Conservation (phyloP, 2,329 filamentous ascomycete genomes). For the Sporothrix variecibatus region DNA sequence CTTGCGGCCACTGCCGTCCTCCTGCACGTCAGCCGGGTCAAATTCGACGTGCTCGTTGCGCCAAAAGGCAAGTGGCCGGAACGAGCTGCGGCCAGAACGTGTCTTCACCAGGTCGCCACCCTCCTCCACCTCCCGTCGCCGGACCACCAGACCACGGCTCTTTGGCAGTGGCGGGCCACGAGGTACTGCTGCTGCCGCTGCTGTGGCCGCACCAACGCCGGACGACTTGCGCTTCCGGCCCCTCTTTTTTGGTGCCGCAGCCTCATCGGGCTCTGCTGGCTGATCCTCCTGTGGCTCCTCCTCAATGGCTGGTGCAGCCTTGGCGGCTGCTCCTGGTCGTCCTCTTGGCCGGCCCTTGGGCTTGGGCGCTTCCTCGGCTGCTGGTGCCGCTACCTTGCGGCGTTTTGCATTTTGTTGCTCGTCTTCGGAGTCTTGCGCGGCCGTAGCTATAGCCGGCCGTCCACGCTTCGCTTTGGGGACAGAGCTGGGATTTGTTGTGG, state of each 20-base stretch:
- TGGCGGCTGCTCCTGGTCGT: conserved; percentile 19
- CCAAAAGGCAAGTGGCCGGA: conserved; percentile 82
- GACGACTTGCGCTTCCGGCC: conserved; percentile 43
- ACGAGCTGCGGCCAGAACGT: conserved; percentile 76
- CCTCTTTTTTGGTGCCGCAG: conserved; percentile 15
- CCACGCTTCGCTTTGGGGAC: conserved; percentile 19
- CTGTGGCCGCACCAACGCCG: conserved; percentile 49
- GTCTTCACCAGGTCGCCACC: conserved; percentile 57
- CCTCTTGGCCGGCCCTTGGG: conserved; percentile 26
- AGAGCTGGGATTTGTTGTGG: conserved; percentile 7
- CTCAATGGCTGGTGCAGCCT: background rate
- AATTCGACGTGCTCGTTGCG: conserved; percentile 77
- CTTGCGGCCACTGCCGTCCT: conserved; percentile 41
- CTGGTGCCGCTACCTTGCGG: conserved; percentile 21
- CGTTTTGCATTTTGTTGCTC: conserved; percentile 31
- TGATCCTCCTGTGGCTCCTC: background rate
- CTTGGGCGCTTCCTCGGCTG: conserved; percentile 24
- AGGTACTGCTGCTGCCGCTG: conserved; percentile 48
- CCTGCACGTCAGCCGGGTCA: conserved; percentile 57
- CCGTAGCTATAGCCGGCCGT: conserved; percentile 26
- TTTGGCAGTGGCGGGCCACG: conserved; percentile 59
- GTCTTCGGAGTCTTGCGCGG: conserved; percentile 34
- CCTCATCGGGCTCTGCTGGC: background rate
- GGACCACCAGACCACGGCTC: conserved; percentile 55
- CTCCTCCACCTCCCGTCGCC: conserved; percentile 45